Evolutionary conservation across 495 filamentous ascomycete genomes (phyloP), one percentile per base, ranked within the genome.

Genomic region (Echria macrotheca): DNA sequence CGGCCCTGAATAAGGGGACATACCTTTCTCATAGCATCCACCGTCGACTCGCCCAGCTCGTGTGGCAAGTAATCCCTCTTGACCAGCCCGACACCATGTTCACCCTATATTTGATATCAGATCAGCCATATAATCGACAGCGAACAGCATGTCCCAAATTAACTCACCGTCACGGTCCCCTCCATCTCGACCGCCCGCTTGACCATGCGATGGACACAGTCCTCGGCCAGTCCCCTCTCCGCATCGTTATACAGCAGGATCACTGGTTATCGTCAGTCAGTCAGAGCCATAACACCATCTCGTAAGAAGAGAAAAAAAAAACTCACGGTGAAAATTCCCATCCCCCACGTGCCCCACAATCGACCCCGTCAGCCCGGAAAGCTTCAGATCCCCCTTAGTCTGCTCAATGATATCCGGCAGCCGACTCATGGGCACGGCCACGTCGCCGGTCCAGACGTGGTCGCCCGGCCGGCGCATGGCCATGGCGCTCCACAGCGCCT

Each of bases 261-360:
- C 3, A 84, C 73, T n/a, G n/a, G n/a, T n/a, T n/a, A n/a, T n/a
- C n/a, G n/a, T n/a, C n/a, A n/a, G n/a, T n/a, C n/a, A n/a, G n/a
- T n/a, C n/a, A n/a, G n/a, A n/a, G n/a, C n/a, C n/a, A n/a, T n/a
- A n/a, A n/a, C n/a, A n/a, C n/a, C n/a, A n/a, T n/a, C n/a, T n/a
- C n/a, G n/a, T n/a, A n/a, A n/a, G n/a, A n/a, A n/a, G n/a, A n/a
- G n/a, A n/a, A n/a, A n/a, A n/a, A n/a, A n/a, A n/a, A n/a, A n/a
- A n/a, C n/a, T n/a, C n/a, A n/a, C n/a, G n/a, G 54, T 93, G 87
- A 51, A 93, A 91, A 60, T 93, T 93, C 7, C 86, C 86, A 65
- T 91, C 86, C 0, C 86, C 86, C 8, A 89, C 87, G 63, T 91
- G 86, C 5, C 86, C 87, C 9, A 91, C 84, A 61, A 91, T 91